phyloP scores from a whole-genome alignment of 169 alveolate species.

The Eimeria praecox region DNA sequence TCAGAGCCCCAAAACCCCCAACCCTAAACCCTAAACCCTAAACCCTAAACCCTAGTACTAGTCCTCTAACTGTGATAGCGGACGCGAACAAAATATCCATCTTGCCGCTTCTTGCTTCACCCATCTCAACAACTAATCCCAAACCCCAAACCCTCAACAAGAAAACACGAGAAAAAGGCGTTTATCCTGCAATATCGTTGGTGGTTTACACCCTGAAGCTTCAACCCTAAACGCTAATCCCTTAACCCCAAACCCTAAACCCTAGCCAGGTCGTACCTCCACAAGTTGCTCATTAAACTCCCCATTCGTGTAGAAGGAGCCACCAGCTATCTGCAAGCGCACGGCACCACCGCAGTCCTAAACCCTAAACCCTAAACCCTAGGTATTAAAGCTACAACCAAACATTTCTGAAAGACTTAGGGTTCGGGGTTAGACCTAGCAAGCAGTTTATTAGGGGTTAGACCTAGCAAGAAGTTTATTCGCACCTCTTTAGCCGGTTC shows the following conservation, averaged over 20 bases:
- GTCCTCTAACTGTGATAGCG: neutral
- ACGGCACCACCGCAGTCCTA: neutral
- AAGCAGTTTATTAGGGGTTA: too few relatives aligned
- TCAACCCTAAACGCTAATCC: neutral
- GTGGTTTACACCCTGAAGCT: neutral
- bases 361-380: slow-evolving; percentile 20
- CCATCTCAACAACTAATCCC: neutral
- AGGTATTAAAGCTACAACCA: neutral
- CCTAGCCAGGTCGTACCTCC: slow-evolving; percentile 83
- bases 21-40: neutral
- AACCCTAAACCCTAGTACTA: neutral
- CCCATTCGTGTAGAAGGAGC: slow-evolving; percentile 94
- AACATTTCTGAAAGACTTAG: neutral
- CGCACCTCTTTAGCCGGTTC: slow-evolving; percentile 94
- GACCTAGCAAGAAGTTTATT: neutral
- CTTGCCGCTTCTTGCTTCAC: slow-evolving; percentile 26
- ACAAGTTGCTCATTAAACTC: slow-evolving; percentile 94
- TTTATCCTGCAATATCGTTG: neutral
- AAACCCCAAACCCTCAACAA: neutral
- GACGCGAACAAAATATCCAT: neutral
- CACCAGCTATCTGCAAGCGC: slow-evolving; percentile 91
- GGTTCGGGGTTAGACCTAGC: neutral
- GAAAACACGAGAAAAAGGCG: neutral
- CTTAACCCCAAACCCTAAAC: neutral
- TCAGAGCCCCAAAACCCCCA: neutral